Base-by-base conservation (phyloP, 2,329 filamentous ascomycete species). In the Penicillium sp. region DNA sequence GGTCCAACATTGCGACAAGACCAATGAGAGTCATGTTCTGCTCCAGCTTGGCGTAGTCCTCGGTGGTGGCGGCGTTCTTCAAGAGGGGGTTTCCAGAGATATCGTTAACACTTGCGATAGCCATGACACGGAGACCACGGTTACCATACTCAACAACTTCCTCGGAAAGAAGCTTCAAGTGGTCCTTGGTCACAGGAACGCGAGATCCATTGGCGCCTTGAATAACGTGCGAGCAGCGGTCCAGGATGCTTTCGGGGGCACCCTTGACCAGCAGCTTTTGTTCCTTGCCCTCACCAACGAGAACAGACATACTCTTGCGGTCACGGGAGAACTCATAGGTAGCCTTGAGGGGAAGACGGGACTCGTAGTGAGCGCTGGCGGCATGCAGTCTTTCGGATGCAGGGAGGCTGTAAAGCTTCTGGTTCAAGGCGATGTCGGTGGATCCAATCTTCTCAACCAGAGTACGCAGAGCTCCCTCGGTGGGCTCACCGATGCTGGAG, bases 231-330 rank as follows among this genome's bases (percentile, higher is more conserved):
- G 90, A 89, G 80, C 94, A 99, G 58, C 95, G 89, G 66, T 96
- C 93, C 60, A 99, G 84, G 65, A 99, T 87, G 13, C 92, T 91
- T 75, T 99, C 94, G 6, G 94, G 94, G 20, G 95, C 94, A 67
- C 94, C 94, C 79, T 99, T 99, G 63, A 99, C 92, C 47, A 99
- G 83, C 11, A 99, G 86, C 72, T 89, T 92, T 77, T 94, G 85
- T 50, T 85, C 76, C 48, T 81, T 80, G 54, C 84, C 87, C 53
- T 83, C 82, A 62, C 88, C 83, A 60, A 95, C 90, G 57, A 97
- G 79, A 35, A 99, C 95, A 46, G 94, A 99, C 94, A 99, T 99
- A 76, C 93, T 97, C 85, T 99, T 99, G 61, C 94, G 86, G 75
- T 99, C 94, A 66, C 94, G 87, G 1, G 94, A 97, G 77, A 99